phyloP scores from a whole-genome alignment of 2,329 filamentous ascomycete species.

The Dryadomyces quercus-mongolicae region DNA sequence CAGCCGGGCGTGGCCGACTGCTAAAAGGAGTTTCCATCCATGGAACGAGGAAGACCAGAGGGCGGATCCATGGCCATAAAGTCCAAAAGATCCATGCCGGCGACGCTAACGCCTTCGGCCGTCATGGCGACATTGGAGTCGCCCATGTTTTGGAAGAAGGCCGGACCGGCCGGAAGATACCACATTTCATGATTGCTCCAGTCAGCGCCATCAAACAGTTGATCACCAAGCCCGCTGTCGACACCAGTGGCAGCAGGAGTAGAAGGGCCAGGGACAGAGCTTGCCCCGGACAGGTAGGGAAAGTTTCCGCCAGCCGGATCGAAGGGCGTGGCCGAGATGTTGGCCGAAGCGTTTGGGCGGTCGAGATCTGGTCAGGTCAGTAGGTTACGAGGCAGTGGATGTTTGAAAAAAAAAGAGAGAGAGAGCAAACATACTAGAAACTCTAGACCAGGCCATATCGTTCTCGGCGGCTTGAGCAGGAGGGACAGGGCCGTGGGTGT shows the following conservation, averaged over 20 bases:
- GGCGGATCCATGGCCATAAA: conserved; percentile 51
- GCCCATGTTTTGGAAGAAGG: conserved; percentile 53
- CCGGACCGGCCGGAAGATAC: conserved; percentile 52
- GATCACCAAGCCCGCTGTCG: conserved; percentile 17
- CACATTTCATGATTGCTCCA: conserved; percentile 53
- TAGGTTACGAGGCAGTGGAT: background rate
- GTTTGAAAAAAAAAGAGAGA: background rate
- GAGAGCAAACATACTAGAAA: background rate
- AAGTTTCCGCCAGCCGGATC: conserved; percentile 43
- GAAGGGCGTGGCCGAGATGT: conserved; percentile 52
- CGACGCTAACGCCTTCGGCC: conserved; percentile 54
- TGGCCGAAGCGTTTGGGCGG: conserved; percentile 32
- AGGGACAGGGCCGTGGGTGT: background rate
- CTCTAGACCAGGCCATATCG: background rate
- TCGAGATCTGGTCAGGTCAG: conserved; percentile 13
- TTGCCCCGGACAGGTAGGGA: conserved; percentile 34
- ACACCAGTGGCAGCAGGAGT: conserved; percentile 28
- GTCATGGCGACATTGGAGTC: conserved; percentile 53
- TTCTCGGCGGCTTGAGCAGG: background rate
- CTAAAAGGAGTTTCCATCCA: conserved; percentile 4
- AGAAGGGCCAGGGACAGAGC: conserved; percentile 35
- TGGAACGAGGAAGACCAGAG: background rate
- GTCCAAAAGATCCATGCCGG: conserved; percentile 53
- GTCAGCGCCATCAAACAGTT: conserved; percentile 33
- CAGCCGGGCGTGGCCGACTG: no score